phyloP scores from a whole-genome alignment of 805 yeast species.

The Lipomyces yamadae region DNA sequence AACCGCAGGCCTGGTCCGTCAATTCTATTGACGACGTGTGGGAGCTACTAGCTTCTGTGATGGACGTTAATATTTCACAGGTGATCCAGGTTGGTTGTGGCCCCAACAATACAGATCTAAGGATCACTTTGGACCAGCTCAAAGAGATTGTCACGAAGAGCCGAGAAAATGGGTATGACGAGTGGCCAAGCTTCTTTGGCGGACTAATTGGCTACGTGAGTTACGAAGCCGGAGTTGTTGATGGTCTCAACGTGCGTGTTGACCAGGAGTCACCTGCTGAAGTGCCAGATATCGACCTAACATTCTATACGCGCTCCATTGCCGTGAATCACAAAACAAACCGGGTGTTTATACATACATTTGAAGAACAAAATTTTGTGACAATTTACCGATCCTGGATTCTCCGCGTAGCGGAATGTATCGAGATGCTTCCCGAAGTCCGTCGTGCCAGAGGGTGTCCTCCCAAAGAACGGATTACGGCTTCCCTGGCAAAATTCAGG shows the following conservation, averaged over 20 bases:
- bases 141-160: not conserved
- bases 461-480: not conserved
- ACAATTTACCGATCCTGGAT: conserved; percentile 5
- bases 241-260: conserved; percentile 20
- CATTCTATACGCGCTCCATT: conserved; percentile 69
- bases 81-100: conserved; percentile 5
- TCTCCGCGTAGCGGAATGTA: not conserved
- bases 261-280: conserved; percentile 15
- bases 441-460: conserved; percentile 2
- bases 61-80: conserved; percentile 8
- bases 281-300: conserved; percentile 70
- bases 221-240: conserved; percentile 78
- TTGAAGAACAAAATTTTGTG: conserved; percentile 5
- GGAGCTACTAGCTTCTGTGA: conserved; percentile 15
- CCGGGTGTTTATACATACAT: conserved; percentile 47
- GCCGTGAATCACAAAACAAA: conserved; percentile 56
- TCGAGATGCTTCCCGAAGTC: conserved; percentile 4
- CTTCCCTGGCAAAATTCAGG: not conserved
- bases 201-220: conserved; percentile 86
- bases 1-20: conserved; percentile 10
- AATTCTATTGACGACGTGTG: conserved; percentile 28
- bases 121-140: conserved; percentile 9
- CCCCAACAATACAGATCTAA: not conserved
- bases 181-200: conserved; percentile 77
- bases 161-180: not conserved